phyloP scores from a whole-genome alignment of 129 eudicot genomes.

The Daucus carota region DNA sequence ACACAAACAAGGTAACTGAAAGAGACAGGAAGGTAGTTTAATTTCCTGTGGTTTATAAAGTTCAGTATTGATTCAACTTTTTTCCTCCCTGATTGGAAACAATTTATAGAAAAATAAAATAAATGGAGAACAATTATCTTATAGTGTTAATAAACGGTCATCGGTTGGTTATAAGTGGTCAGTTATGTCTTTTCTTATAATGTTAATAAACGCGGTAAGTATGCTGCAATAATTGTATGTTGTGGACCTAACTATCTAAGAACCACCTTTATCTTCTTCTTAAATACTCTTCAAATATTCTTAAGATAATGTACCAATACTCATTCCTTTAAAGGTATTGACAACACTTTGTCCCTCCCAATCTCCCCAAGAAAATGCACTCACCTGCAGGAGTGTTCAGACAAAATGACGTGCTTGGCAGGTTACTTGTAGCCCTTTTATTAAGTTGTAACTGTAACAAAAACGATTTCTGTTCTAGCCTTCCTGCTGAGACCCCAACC shows the following conservation, averaged over 20 bases:
- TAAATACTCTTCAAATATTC: conserved; percentile 22
- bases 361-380: conserved; percentile 8
- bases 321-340: conserved; percentile 11
- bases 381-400: conserved; percentile 28
- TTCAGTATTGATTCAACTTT: not conserved
- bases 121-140: too few relatives aligned
- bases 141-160: too few relatives aligned
- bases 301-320: conserved; percentile 25
- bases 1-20: not conserved
- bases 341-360: conserved; percentile 6
- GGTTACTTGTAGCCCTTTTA: conserved; percentile 41
- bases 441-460: conserved; percentile 34
- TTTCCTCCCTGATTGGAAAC: too few relatives aligned
- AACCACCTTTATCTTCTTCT: conserved; percentile 29
- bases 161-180: too few relatives aligned
- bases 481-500: conserved; percentile 37
- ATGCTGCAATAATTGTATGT: too few relatives aligned
- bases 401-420: conserved; percentile 28
- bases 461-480: conserved; percentile 36
- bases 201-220: too few relatives aligned
- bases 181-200: too few relatives aligned
- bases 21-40: not conserved
- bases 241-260: too few relatives aligned
- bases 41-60: not conserved
- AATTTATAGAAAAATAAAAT: too few relatives aligned